Base-by-base conservation (phyloP, 306 rosid species). In the Prunus campanulata region DNA sequence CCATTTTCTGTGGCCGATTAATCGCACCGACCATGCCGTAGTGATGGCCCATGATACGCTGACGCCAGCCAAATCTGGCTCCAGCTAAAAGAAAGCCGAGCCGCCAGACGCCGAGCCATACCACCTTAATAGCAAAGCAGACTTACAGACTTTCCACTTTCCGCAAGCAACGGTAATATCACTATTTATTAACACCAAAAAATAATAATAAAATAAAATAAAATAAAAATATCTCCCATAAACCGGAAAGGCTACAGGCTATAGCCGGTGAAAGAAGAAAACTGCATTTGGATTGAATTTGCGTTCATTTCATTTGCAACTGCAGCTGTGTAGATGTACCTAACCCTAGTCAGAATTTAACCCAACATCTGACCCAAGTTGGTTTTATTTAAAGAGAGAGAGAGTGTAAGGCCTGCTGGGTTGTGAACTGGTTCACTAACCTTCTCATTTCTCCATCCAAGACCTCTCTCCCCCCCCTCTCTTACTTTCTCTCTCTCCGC, bases 281-380 rank as follows among this genome's bases (percentile, higher is more conserved):
- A 30, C 64, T 86, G 80, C 91, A 90, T 91, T 87, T 87, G 80
- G 73, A 12, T 77, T 78, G 86, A 76, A 91, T 88, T 91, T 89
- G 73, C 76, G 83, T 76, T 61, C 70, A 74, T 65, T 85, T 73
- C 83, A 89, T 91, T 87, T 72, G 66, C 66, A 85, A 85, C 82
- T 64, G 76, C 66, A 52, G 59, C 25, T 73, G 2, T 59, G 75
- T 64, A 51, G 6, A 39, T 29, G 66, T 49, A 77, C 77, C 86
- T 85, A 89, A 91, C 97, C 92, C 87, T 51, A 78, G 97, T 91
- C 81, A 91, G 70, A 80, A 83, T 82, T 75, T 87, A 89, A 89
- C 92, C 80, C 81, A 25, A 61, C 46, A 32, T 51, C 73, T 54
- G 68, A 82, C 88, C 80, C 83, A 55, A 57, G 77, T 86, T 71